Evolutionary conservation across 352 stramenopile species (phyloP), one percentile per base, ranked within the genome.

Genomic region (Pythium sukuiense): DNA sequence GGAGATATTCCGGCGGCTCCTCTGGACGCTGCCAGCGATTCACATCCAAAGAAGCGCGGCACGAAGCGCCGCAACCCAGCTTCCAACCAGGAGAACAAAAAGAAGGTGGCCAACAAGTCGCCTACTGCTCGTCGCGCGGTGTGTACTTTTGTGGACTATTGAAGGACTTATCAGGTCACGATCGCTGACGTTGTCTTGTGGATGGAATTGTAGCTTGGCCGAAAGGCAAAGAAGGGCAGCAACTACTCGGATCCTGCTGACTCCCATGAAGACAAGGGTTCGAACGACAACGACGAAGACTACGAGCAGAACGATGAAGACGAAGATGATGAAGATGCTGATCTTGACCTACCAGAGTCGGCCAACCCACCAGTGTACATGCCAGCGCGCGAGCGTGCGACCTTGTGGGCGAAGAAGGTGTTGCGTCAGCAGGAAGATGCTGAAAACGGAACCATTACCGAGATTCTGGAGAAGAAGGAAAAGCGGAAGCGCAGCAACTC

Each of bases 321-420:
- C 3, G 45, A 56, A n/a, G 62, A 61, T 20, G 72, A 81, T 26
- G 72, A 81, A 32, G 65, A 81, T 49, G 81, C 77, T 52, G 72
- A 79, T 18, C 68, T 85, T 20, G 73, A 87, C 9, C 69, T 88
- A 7, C 79, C 78, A 8, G 71, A 86, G 46, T 26, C 26, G 5
- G 67, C 77, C 3, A 69, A 67, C 2, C 37, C 71, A 50, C 59
- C 62, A 35, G 74, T 89, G 11, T 92, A 87, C 55, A 82, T 92
- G 14, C 84, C 84, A 55, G 84, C 82, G 14, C 81, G 84, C 41
- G 84, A 90, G 58, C 77, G 81, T 41, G 84, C 84, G 11, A 90
- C 81, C 6, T 74, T 92, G 63, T 92, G 82, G 81, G 84, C 84
- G 1, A 89, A 83, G 57, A 87, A 80, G 35, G 73, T 92, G 32